These are phyloP conservation scores for Penicillium parvum DNA, from an alignment of 495 filamentous ascomycete species.

Conservation along the genomic window DNA sequence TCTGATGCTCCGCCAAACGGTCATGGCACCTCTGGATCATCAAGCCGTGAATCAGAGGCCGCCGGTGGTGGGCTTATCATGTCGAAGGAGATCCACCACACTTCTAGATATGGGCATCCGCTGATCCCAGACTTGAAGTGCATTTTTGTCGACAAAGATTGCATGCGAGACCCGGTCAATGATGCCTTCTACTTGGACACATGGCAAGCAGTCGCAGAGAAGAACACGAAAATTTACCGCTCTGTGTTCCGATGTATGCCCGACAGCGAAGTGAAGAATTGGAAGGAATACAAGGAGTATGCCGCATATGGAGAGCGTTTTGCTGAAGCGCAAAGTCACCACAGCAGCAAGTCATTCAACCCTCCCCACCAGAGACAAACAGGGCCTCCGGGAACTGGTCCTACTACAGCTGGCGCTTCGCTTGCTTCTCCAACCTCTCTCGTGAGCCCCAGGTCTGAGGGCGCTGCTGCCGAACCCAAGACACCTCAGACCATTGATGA, in stretches of 20 bases:
- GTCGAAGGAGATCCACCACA: conserved; percentile 40
- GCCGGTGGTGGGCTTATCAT: conserved; percentile 47
- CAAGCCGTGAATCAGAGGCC: conserved; percentile 73
- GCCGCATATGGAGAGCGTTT: conserved; percentile 75
- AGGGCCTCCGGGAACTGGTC: conserved; percentile 42
- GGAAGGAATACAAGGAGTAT: conserved; percentile 92
- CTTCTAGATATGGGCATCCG: conserved; percentile 47
- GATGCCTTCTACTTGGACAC: conserved; percentile 79
- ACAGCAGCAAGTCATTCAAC: conserved; percentile 34
- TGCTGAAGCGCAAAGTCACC: conserved; percentile 60
- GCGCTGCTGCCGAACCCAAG: conserved; percentile 17
- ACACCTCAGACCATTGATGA: conserved; percentile 25
- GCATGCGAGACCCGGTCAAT: conserved; percentile 79
- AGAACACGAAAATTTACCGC: conserved; percentile 91
- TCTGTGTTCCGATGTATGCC: conserved; percentile 96
- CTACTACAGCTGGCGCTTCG: conserved; percentile 11
- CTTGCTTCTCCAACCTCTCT: conserved; percentile 20
- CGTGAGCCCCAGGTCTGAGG: conserved; percentile 20
- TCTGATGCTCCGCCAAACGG: conserved; percentile 10
- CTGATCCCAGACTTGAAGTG: conserved; percentile 63
- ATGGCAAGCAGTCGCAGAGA: conserved; percentile 84
- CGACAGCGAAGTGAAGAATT: conserved; percentile 86
- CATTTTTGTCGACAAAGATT: conserved; percentile 59
- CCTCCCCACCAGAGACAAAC: conserved; percentile 32
- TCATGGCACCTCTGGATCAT: conserved; percentile 26